Conservation (phyloP, 176 grass and related monocot genomes). For the Triticum monococcum region DNA sequence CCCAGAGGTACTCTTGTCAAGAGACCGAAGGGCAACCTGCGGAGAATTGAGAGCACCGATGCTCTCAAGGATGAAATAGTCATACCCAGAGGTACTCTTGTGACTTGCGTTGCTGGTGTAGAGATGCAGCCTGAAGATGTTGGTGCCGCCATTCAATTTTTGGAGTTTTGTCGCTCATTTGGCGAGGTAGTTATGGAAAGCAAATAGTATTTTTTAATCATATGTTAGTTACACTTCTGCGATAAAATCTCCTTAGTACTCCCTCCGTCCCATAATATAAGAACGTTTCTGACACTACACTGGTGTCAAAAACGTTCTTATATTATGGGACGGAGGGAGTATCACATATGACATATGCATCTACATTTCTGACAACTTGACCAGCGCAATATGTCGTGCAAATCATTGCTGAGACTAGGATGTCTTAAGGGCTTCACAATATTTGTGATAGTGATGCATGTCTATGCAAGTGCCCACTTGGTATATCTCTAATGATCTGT, state of each 20-base stretch:
- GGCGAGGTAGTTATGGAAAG: constrained; percentile 50
- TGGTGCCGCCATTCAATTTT: constrained; percentile 66
- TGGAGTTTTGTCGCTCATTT: constrained; percentile 68
- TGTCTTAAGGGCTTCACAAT: neutral
- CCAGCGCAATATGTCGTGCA: neutral
- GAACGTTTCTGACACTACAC: too few relatives aligned
- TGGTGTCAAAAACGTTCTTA: too few relatives aligned
- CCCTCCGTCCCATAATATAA: too few relatives aligned
- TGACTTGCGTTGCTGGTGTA: constrained; percentile 45
- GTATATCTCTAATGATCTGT: neutral
- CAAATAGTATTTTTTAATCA: neutral
- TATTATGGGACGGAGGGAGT: too few relatives aligned
- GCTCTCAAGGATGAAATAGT: constrained; percentile 13
- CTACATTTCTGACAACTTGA: neutral
- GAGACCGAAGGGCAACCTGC: neutral
- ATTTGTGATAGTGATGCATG: constrained; percentile 3
- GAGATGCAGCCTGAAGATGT: constrained; percentile 52
- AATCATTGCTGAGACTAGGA: neutral
- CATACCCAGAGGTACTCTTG: constrained; percentile 46
- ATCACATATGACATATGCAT: neutral
- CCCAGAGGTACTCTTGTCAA: constrained; percentile 58
- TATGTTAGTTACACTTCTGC: neutral
- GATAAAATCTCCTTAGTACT: neutral
- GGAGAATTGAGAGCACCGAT: neutral
- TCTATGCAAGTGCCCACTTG: neutral